Evolutionary conservation across 2,329 filamentous ascomycete genomes (phyloP), one percentile per base, ranked within the genome.

Genomic region (Colletotrichum scovillei): DNA sequence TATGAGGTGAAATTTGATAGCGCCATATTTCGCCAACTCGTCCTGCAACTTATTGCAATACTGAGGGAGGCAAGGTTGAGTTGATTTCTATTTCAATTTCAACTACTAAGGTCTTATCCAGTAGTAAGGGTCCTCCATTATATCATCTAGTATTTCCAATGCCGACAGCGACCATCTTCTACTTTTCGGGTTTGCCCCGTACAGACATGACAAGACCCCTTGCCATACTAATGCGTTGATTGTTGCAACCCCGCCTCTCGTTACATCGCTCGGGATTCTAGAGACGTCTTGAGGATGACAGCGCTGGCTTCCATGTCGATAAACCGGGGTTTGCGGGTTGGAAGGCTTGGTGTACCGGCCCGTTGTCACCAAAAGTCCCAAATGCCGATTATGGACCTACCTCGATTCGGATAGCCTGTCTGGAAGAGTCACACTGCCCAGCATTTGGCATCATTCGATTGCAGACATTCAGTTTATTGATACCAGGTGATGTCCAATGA

Each of bases 21-120:
- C n/a, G 57, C 68, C 72, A 74, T 74, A 19, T 26, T 11, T 19
- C 22, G 32, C 7, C 11, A n/a, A 14, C 24, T 55, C 6, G 16
- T 28, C n/a, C 7, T 5, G 9, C 7, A 32, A 28, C 46, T 26
- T 11, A 12, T 12, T 35, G 11, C 32, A 35, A 35, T 35, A 35
- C 19, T 9, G 19, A 9, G 19, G 16, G 7, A 22, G 42, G 16
- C 38, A 49, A 22, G 19, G 7, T 49, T 49, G 19, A 49, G 8
- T 49, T 22, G 19, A 49, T 3, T 22, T 49, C 42, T 4, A 49
- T 2, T n/a, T 22, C 42, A 19, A 49, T 9, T n/a, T 11, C 19
- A n/a, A 11, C 19, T 19, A n/a, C 1, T 3, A 49, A 9, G 2
- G 6, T 8, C 8, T 11, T n/a, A n/a, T 49, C n/a, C 42, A 4